These are phyloP conservation scores for Puccinellia tenuiflora DNA, from an alignment of 176 grass and related monocot species.

Conservation along the genomic window DNA sequence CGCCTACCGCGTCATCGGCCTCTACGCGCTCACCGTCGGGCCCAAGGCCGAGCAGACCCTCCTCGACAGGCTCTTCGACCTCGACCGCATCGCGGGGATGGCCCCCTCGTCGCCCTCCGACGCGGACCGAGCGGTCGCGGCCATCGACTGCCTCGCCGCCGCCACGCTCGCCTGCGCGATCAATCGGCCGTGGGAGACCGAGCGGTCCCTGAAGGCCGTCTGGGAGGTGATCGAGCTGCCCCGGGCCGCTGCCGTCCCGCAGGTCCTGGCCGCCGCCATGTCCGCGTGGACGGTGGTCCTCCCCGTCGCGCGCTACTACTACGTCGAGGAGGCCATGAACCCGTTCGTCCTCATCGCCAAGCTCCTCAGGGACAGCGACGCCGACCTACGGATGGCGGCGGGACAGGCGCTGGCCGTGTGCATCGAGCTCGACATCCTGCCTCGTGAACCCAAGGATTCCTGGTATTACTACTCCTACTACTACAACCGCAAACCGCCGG, in stretches of 20 bases:
- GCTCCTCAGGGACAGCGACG: background rate
- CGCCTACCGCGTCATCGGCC: background rate
- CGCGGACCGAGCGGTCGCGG: background rate
- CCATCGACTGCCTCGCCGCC: background rate
- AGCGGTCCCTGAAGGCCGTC: background rate
- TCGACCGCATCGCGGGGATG: background rate
- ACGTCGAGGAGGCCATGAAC: background rate
- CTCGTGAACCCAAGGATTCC: background rate
- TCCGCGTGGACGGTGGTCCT: background rate
- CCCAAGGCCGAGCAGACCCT: background rate
- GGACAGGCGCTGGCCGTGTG: background rate
- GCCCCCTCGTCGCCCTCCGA: background rate
- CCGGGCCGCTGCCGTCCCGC: background rate
- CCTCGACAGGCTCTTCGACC: background rate
- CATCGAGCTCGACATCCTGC: background rate
- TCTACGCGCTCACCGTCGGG: background rate
- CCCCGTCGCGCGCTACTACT: background rate
- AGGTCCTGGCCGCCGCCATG: background rate
- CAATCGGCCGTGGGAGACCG: background rate
- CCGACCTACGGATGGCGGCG: background rate
- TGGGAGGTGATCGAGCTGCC: background rate
- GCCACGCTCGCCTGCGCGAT: background rate
- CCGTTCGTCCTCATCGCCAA: background rate
- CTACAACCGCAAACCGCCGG: background rate
- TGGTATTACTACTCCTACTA: background rate